Percentiles rank a stretch among this genome's conserved stretches.
phyloP scores from a whole-genome alignment of 2,329 filamentous ascomycete species.

The Trichoderma sp. region DNA sequence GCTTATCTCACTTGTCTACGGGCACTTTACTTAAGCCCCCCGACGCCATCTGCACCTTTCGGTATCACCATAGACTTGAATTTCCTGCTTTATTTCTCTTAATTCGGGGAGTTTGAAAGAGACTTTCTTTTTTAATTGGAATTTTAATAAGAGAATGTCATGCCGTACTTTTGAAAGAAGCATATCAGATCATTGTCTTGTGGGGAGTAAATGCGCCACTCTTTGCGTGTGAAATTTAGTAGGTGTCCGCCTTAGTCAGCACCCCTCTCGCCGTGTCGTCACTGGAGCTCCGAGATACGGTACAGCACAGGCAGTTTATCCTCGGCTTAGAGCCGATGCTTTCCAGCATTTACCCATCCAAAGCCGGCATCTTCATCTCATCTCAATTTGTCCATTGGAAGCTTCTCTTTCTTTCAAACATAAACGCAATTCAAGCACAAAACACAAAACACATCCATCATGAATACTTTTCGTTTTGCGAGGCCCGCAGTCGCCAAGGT shows the following conservation, averaged over 20 bases:
- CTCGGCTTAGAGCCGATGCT: slow-evolving; percentile 36
- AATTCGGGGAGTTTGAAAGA: too few relatives aligned
- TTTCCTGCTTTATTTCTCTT: too few relatives aligned
- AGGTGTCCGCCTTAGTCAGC: neutral
- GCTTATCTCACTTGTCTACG: too few relatives aligned
- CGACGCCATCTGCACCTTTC: too few relatives aligned
- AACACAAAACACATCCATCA: slow-evolving; percentile 30
- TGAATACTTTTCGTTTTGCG: slow-evolving; percentile 59
- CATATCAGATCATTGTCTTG: neutral
- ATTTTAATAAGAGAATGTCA: too few relatives aligned
- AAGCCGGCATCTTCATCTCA: neutral
- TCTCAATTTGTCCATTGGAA: slow-evolving; percentile 9
- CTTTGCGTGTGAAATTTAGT: neutral
- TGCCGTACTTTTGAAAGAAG: too few relatives aligned
- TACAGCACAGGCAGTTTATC: slow-evolving; percentile 18
- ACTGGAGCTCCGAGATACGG: neutral
- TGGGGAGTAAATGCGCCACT: neutral
- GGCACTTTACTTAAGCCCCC: neutral
- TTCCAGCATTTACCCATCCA: slow-evolving; percentile 27
- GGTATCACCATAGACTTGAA: too few relatives aligned
- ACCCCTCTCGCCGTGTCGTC: slow-evolving; percentile 14
- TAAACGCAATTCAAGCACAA: neutral
- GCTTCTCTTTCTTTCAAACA: neutral
- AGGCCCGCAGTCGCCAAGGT: slow-evolving; percentile 55
- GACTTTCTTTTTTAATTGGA: too few relatives aligned